Evolutionary conservation across 1,139 yeast genomes (phyloP).

Genomic region (Blastobotrys raffinosifermentans): DNA sequence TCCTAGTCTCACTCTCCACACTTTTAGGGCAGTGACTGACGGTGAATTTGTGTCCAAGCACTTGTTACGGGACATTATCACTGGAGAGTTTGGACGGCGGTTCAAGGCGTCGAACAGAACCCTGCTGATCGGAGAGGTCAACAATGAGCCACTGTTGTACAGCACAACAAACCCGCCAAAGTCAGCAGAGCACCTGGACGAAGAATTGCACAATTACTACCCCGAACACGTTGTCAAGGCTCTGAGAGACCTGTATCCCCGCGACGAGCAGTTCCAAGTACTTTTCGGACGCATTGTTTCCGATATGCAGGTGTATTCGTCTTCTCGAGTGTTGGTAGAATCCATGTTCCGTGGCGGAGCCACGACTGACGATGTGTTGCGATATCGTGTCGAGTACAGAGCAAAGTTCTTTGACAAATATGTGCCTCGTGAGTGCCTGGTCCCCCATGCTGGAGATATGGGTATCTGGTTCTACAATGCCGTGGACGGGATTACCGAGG

Average conservation of each 20-base stretch:
- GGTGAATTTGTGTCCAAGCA: conserved; percentile 30
- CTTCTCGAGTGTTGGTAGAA: conserved; percentile 34
- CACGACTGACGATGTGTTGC: conserved; percentile 27
- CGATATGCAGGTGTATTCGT: conserved; percentile 39
- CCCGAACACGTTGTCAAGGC: conserved; percentile 30
- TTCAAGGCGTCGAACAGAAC: conserved; percentile 25
- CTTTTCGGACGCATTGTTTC: conserved; percentile 35
- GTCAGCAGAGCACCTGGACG: conserved; percentile 57
- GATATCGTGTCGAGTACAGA: conserved; percentile 34
- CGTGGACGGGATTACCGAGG: conserved; percentile 27
- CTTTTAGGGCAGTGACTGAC: conserved; percentile 40
- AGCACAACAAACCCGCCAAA: conserved; percentile 40
- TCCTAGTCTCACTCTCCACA: conserved; percentile 31
- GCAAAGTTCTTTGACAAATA: conserved; percentile 29
- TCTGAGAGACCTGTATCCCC: conserved; percentile 30
- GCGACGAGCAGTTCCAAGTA: conserved; percentile 12
- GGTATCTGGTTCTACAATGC: conserved; percentile 32
- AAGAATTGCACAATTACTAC: conserved; percentile 39
- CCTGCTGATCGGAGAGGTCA: conserved; percentile 37
- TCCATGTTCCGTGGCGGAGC: conserved; percentile 26
- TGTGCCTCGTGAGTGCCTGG: conserved; percentile 25
- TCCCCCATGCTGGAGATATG: conserved; percentile 35
- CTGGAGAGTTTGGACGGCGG: conserved; percentile 33
- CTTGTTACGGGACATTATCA: conserved; percentile 30
- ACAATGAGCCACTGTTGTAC: conserved; percentile 34